Conservation (phyloP, 2,329 filamentous ascomycete species). For the Fusarium falciforme region DNA sequence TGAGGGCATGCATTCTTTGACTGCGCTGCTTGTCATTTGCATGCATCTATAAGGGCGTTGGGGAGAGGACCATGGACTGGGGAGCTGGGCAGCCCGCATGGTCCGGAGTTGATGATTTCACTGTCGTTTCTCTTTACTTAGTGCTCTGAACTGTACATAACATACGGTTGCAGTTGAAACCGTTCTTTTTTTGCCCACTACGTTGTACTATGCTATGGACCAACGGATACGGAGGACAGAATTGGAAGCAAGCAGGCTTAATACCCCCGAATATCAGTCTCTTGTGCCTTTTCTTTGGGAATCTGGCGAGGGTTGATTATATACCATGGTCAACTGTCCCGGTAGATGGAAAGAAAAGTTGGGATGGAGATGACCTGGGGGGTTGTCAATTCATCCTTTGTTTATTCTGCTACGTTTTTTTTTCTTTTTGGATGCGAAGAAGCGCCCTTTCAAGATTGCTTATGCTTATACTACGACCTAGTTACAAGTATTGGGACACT, state of each 20-base stretch:
- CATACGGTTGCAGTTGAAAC: constrained; percentile 7
- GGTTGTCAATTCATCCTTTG: constrained; percentile 20
- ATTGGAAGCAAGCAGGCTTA: constrained; percentile 33
- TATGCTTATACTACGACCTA: constrained; percentile 10
- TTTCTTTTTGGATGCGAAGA: constrained; percentile 24
- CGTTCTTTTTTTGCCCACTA: constrained; percentile 7
- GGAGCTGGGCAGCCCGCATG: constrained; percentile 32
- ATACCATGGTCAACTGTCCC: constrained; percentile 2
- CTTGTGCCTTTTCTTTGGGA: constrained; percentile 24
- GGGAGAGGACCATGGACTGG: constrained; percentile 28
- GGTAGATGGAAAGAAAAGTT: constrained; percentile 25
- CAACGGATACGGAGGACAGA: constrained; percentile 14
- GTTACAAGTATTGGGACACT: constrained; percentile 11
- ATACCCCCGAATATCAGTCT: constrained; percentile 26
- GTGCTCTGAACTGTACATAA: constrained; percentile 29
- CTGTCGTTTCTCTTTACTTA: constrained; percentile 28
- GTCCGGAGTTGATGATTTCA: constrained; percentile 40
- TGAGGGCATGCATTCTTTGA: constrained; percentile 2
- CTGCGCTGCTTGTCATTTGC: constrained; percentile 9
- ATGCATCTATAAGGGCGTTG: constrained; percentile 42
- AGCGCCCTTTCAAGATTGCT: constrained; percentile 22
- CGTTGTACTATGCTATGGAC: constrained; percentile 9
- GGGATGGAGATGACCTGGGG: constrained; percentile 20
- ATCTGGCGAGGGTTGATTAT: constrained; percentile 21
- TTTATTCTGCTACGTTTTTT: not conserved